A percentile compares a stretch with the other conserved stretches of the same genome.
phyloP scores from a whole-genome alignment of 164 flowering plant species.

The Protea cynaroides region DNA sequence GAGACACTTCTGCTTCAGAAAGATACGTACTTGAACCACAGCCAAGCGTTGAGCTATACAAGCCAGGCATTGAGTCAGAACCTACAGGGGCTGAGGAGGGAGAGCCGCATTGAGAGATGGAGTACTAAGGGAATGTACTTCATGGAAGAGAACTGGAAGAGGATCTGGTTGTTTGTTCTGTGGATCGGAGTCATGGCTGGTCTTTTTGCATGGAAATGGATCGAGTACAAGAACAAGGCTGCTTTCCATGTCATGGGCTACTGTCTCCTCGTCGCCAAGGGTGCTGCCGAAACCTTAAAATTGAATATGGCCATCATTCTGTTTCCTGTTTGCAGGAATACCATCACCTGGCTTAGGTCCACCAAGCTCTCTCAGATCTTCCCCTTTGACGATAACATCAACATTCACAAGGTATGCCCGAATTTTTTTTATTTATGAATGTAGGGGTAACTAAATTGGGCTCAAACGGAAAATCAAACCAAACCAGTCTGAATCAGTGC shows the following conservation, averaged over 20 bases:
- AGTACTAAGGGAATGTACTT: conserved; percentile 47
- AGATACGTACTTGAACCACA: conserved; percentile 95
- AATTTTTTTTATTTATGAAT: no score
- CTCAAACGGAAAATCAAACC: no score
- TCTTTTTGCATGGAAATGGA: conserved; percentile 81
- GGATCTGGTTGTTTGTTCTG: conserved; percentile 74
- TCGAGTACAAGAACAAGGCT: conserved; percentile 60
- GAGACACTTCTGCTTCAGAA: conserved; percentile 90
- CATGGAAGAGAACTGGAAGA: conserved; percentile 83
- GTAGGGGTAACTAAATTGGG: no score
- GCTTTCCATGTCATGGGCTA: conserved; percentile 89
- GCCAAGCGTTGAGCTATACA: conserved; percentile 95
- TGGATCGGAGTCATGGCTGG: conserved; percentile 75
- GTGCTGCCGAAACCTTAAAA: conserved; percentile 93
- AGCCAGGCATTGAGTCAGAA: conserved; percentile 98
- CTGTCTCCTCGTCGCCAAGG: conserved; percentile 86
- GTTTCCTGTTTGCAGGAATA: conserved; percentile 91
- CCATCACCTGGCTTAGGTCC: conserved; percentile 90
- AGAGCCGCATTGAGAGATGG: conserved; percentile 38
- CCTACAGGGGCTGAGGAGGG: conserved; percentile 66
- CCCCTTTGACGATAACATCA: conserved; percentile 95
- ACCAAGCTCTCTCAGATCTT: conserved; percentile 49
- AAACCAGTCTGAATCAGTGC: no score
- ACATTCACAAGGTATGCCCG: conserved; percentile 89
- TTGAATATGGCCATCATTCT: conserved; percentile 94